Evolutionary conservation across 495 filamentous ascomycete species (phyloP).

Genomic region (Pseudotulostoma volvatum): DNA sequence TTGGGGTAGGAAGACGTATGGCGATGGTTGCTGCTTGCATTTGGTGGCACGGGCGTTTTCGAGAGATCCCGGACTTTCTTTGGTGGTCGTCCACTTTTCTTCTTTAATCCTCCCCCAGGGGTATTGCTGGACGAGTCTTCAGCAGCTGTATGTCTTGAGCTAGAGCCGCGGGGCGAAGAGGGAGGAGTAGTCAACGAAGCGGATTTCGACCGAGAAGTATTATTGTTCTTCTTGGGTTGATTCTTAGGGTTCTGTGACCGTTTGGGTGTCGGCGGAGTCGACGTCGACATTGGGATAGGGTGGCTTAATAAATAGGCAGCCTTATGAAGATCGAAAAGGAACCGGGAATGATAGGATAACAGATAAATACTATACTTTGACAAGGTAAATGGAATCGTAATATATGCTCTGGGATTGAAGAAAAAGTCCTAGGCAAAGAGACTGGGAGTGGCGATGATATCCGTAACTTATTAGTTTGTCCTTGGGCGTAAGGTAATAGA

Average conservation of each 20-base stretch:
- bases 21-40: constrained; percentile 12
- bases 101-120: constrained; percentile 17
- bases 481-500: no score
- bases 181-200: constrained; percentile 25
- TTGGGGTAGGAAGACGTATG: constrained; percentile 19
- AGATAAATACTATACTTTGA: constrained; percentile 1
- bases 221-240: constrained; percentile 22
- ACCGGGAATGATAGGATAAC: constrained; percentile 4
- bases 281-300: constrained; percentile 27
- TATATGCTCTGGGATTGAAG: no score
- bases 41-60: constrained; percentile 15
- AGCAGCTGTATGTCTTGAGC: constrained; percentile 18
- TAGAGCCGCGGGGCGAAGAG: constrained; percentile 25
- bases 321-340: constrained; percentile 12
- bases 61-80: constrained; percentile 22
- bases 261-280: constrained; percentile 24
- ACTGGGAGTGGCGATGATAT: no score
- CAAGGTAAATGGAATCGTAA: neutral
- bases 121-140: constrained; percentile 17
- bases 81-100: constrained; percentile 20
- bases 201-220: constrained; percentile 14
- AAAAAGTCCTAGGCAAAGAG: no score
- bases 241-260: constrained; percentile 22
- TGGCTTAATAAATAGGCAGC: constrained; percentile 34
- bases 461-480: no score